Evolutionary conservation across 2,329 filamentous ascomycete genomes (phyloP).

Genomic region (Truncatella angustata): DNA sequence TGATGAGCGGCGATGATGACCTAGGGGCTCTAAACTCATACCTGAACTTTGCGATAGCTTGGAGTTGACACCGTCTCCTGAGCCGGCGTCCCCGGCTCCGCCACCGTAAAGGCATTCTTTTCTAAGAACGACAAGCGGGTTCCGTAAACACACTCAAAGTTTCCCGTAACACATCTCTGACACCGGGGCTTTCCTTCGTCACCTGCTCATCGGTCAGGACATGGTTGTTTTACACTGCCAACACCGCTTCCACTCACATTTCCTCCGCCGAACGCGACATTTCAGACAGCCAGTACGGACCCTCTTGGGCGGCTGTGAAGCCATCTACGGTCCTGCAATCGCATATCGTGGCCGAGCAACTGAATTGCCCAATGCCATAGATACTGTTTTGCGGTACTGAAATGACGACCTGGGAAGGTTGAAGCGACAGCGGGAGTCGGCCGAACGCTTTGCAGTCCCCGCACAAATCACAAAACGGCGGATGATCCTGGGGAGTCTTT

Average conservation of each 20-base stretch:
- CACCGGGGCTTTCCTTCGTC: constrained; percentile 50
- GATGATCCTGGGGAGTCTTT: background rate
- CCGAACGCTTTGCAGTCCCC: background rate
- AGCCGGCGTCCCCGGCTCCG: constrained; percentile 9
- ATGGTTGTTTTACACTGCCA: too few relatives aligned
- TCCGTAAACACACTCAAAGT: constrained; percentile 47
- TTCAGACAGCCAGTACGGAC: constrained; percentile 45
- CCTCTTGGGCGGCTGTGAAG: constrained; percentile 20
- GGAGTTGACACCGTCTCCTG: constrained; percentile 11
- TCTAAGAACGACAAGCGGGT: constrained; percentile 44
- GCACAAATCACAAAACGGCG: background rate
- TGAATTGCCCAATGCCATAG: background rate
- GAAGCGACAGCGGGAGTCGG: constrained; percentile 7
- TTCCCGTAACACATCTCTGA: constrained; percentile 43
- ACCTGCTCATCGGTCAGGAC: constrained; percentile 31
- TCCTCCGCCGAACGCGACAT: constrained; percentile 45
- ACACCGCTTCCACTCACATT: constrained; percentile 34
- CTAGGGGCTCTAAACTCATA: background rate
- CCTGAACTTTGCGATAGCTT: constrained; percentile 11
- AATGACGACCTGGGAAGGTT: constrained; percentile 7
- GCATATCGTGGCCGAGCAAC: background rate
- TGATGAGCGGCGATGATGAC: background rate
- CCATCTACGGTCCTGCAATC: background rate
- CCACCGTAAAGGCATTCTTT: constrained; percentile 44
- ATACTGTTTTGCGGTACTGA: background rate